phyloP scores from a whole-genome alignment of 331 rosid species.

The Arachis monticola region DNA sequence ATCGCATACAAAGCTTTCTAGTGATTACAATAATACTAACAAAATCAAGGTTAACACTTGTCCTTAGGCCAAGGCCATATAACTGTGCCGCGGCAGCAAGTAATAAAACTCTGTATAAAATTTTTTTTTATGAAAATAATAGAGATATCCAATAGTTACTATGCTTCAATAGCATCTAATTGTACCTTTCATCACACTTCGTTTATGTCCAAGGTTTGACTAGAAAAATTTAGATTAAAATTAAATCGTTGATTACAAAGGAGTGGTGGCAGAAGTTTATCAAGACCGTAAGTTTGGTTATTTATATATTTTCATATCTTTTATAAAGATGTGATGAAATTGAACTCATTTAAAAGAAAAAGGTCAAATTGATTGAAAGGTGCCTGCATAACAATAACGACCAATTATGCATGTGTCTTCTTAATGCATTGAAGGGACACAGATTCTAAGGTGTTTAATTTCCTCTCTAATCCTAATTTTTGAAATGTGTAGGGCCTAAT shows the following conservation, averaged over 20 bases:
- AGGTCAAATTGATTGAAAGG: slow-evolving; percentile 12
- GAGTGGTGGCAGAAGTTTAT: background rate
- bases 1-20: slow-evolving; percentile 31
- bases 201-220: slow-evolving; percentile 39
- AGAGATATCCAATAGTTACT: slow-evolving; percentile 9
- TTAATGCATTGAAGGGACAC: slow-evolving; percentile 55
- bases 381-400: background rate
- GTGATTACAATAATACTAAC: slow-evolving; percentile 5
- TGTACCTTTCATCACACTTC: slow-evolving; percentile 35
- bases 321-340: slow-evolving; percentile 17
- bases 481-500: slow-evolving; percentile 34
- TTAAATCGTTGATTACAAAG: slow-evolving; percentile 54
- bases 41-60: slow-evolving; percentile 7
- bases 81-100: slow-evolving; percentile 52
- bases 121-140: background rate
- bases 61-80: slow-evolving; percentile 34
- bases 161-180: background rate
- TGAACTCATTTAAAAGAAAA: background rate
- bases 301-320: background rate
- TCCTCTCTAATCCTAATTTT: background rate
- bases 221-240: slow-evolving; percentile 20
- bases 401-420: slow-evolving; percentile 47
- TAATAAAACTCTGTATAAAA: background rate
- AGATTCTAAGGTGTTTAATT: background rate
- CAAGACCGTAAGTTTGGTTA: slow-evolving; percentile 22